Conservation (phyloP, 2,329 filamentous ascomycete genomes). For the Cladophialophora immunda region DNA sequence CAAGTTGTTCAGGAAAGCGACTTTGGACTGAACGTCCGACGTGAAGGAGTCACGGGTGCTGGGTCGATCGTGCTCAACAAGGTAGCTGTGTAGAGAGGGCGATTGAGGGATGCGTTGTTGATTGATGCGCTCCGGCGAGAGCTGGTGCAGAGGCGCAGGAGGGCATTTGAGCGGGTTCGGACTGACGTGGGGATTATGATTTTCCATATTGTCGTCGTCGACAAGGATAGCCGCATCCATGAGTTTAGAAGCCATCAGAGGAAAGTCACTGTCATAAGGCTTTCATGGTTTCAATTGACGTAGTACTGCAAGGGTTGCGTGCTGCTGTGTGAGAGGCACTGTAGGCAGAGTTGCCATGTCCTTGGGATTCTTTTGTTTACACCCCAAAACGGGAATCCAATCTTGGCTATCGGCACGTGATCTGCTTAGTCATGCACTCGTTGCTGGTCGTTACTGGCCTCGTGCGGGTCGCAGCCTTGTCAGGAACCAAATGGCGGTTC, state of each 20-base stretch:
- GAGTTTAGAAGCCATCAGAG: not conserved
- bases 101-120: slow-evolving; percentile 54
- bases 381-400: slow-evolving; percentile 13
- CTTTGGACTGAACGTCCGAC: slow-evolving; percentile 57
- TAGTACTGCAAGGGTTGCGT: not conserved
- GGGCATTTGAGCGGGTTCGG: slow-evolving; percentile 36
- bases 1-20: slow-evolving; percentile 59
- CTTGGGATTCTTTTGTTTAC: slow-evolving; percentile 26
- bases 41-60: slow-evolving; percentile 49
- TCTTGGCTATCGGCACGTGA: slow-evolving; percentile 13
- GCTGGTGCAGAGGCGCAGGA: slow-evolving; percentile 51
- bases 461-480: not conserved
- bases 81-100: slow-evolving; percentile 48
- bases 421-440: not conserved
- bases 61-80: slow-evolving; percentile 38
- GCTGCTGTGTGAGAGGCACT: not conserved
- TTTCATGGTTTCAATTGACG: slow-evolving; percentile 7
- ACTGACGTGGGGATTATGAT: slow-evolving; percentile 20
- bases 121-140: slow-evolving; percentile 60
- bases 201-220: slow-evolving; percentile 30
- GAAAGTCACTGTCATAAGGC: slow-evolving; percentile 7
- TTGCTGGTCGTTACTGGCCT: not conserved
- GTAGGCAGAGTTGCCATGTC: not conserved
- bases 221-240: slow-evolving; percentile 27
- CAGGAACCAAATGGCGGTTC: not conserved